Evolutionary conservation across 2,329 filamentous ascomycete genomes (phyloP).

Genomic region (Colletotrichum sp.): DNA sequence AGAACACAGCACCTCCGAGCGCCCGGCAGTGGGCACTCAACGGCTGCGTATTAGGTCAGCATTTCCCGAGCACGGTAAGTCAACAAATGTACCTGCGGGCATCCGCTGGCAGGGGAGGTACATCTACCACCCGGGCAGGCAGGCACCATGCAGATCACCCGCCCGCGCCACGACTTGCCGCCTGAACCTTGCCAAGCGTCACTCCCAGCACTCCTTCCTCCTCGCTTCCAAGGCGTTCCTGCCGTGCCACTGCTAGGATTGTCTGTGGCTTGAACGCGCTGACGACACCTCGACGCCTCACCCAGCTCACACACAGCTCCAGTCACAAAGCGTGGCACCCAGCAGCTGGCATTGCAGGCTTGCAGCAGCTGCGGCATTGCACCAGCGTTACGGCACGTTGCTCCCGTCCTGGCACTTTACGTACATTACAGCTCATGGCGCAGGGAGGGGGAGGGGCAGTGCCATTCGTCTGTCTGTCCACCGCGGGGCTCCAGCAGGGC

Average conservation of each 20-base stretch:
- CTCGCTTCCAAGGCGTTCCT: not conserved
- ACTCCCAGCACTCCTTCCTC: not conserved
- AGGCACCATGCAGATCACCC: constrained; percentile 3
- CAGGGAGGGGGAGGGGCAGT: constrained; percentile 7
- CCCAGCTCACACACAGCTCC: not conserved
- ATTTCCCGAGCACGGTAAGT: not conserved
- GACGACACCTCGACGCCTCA: constrained; percentile 15
- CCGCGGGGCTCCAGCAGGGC: not conserved
- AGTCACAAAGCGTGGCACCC: not conserved
- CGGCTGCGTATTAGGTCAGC: not conserved
- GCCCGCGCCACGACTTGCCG: not conserved
- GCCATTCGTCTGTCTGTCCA: not conserved
- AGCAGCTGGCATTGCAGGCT: not conserved
- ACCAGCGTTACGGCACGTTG: not conserved
- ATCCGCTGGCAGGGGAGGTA: not conserved
- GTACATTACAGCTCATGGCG: not conserved
- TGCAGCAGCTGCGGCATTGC: not conserved
- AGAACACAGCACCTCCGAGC: not conserved
- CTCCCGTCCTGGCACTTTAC: not conserved
- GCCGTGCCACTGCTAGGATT: not conserved
- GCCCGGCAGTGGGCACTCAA: not conserved
- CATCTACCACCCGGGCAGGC: not conserved
- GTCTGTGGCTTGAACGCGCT: not conserved
- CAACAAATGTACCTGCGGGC: not conserved
- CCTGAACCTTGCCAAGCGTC: not conserved